Evolutionary conservation across 306 rosid genomes (phyloP), one percentile per base, ranked within the genome.

Genomic region (Begonia fuchsioides): DNA sequence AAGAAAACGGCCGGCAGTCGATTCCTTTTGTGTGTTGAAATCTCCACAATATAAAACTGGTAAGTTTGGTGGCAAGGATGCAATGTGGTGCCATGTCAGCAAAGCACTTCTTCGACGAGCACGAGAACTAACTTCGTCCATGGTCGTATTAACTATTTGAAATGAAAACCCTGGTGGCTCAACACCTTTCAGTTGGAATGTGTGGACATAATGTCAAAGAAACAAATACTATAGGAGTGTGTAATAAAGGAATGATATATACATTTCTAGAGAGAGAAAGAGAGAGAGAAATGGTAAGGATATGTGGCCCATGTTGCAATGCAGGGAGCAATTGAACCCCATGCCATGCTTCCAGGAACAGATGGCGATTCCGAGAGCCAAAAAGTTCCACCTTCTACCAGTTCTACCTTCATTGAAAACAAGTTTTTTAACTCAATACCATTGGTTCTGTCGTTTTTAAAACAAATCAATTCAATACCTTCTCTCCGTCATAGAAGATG

Each of bases 11-110:
- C 98, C 98, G 0, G 98, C 77, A 49, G 98, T 85, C 63, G 98
- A 92, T 80, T 92, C 98, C 67, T 92, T 92, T 58, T 77, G 86
- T 20, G 96, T 73, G 77, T 92, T 92, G 75, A 92, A 92, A 49
- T 93, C 98, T 63, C 98, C 98, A 44, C 96, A 82, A 60, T 92
- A 92, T 53, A 92, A 70, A 60, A 92, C 98, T 6, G 98, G 88
- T 60, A 92, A 69, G 81, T 62, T 77, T 57, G 98, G 98, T 49
- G 98, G 98, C 55, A 85, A 68, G 44, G 98, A 92, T 64, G 98
- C 98, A 44, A 92, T 85, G 72, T 92, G 98, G 76, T 92, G 98
- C 98, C 98, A 92, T 17, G 98, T 92, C 49, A 92, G 98, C 61
- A 92, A 69, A 59, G 98, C 96, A 74, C 98, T 85, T 43, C 96